Percentiles rank a stretch among this genome's conserved stretches.
phyloP scores from a whole-genome alignment of 305 asterid species.

The Fraxinus platypoda region DNA sequence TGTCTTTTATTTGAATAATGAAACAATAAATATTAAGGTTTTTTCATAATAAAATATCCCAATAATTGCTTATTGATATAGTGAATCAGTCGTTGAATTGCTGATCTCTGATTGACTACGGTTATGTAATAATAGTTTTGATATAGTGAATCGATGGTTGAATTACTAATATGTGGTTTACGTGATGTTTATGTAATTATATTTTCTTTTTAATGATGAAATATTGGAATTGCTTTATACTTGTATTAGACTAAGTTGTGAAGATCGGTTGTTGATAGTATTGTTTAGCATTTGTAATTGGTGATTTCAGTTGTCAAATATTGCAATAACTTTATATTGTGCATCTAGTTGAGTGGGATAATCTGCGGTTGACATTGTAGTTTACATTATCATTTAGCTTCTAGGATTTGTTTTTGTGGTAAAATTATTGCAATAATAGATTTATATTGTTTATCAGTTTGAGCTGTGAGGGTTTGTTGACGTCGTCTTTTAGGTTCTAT shows the following conservation, averaged over 20 bases:
- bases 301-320: not conserved
- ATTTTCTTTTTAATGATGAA: not conserved
- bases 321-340: not conserved
- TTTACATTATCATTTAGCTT: not conserved
- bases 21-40: not conserved
- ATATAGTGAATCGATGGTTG: not conserved
- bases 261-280: not conserved
- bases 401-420: not conserved
- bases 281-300: not conserved
- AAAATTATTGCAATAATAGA: not conserved
- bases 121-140: not conserved
- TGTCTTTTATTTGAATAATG: not conserved
- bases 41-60: not conserved
- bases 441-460: not conserved
- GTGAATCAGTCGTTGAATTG: not conserved
- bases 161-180: not conserved
- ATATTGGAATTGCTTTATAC: not conserved
- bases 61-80: not conserved
- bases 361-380: not conserved
- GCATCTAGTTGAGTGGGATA: not conserved
- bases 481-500: not conserved
- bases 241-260: not conserved
- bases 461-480: not conserved
- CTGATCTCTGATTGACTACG: not conserved
- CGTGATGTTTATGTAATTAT: not conserved